These are phyloP conservation scores for Arachnopeziza araneosa DNA, from an alignment of 2,329 filamentous ascomycete genomes.

Conservation along the genomic window DNA sequence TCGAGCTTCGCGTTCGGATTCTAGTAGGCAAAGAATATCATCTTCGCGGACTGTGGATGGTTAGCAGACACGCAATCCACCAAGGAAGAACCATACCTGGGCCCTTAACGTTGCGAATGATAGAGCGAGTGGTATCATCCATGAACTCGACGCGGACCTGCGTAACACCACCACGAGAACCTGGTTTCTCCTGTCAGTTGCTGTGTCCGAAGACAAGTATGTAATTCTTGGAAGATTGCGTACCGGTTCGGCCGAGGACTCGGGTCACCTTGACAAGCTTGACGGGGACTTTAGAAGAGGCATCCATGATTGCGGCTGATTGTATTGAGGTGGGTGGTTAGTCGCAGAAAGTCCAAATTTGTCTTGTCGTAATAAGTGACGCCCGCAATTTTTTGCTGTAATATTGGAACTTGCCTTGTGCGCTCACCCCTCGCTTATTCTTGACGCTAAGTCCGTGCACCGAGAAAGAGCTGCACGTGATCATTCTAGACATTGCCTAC, in stretches of 20 bases:
- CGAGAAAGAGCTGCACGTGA: too few species aligned
- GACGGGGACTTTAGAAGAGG: conserved; percentile 81
- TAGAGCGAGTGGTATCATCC: conserved; percentile 96
- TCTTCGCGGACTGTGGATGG: conserved; percentile 61
- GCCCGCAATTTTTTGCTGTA: neutral
- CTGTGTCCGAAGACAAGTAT: conserved; percentile 5
- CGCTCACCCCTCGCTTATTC: neutral
- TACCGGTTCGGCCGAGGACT: conserved; percentile 98
- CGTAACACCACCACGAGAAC: conserved; percentile 99
- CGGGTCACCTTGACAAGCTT: conserved; percentile 99
- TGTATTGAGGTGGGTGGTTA: neutral
- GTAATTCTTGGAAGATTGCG: conserved; percentile 31
- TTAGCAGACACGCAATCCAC: neutral
- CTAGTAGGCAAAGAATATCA: conserved; percentile 98
- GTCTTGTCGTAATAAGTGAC: neutral
- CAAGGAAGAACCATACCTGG: conserved; percentile 63
- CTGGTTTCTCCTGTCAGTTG: conserved; percentile 41
- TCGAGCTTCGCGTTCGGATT: conserved; percentile 98
- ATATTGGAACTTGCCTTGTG: neutral
- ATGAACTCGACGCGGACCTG: conserved; percentile 99
- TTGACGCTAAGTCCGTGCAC: neutral
- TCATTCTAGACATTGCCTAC: too few species aligned
- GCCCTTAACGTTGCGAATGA: conserved; percentile 99
- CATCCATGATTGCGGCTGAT: conserved; percentile 60
- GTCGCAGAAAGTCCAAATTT: neutral